Base-by-base conservation (phyloP, 805 yeast genomes). In the Ogataea thermomethanolica region DNA sequence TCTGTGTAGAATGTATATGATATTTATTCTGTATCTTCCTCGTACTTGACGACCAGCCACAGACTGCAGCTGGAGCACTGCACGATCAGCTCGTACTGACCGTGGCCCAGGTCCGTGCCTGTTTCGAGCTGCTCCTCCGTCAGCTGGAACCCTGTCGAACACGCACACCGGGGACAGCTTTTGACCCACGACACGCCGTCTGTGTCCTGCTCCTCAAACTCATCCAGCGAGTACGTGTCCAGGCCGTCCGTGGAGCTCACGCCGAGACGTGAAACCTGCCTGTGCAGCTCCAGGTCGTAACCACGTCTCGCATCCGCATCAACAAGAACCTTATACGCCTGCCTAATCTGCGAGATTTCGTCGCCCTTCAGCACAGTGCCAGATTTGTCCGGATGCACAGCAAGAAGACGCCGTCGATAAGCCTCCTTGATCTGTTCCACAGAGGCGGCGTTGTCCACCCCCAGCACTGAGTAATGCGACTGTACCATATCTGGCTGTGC, bases 11-110 rank as follows among this genome's bases (percentile, higher is more conserved):
- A 11, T 31, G 24, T 41, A 36, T 27, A 35, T 25, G 13, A 11
- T 26, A 33, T 34, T 33, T 26, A 31, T 26, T 57, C 59, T 6
- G 56, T 60, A 20, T 50, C 66, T 48, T 78, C 89, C 49, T 69
- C 77, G 54, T 81, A 86, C 48, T 70, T 72, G 2, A 91, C 89
- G 36, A 78, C 78, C 20, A 91, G 62, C 96, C 96, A 91, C 23
- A 89, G 58, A 58, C 95, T 85, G 59, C 98, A 91, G 24, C 84
- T 79, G 9, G 65, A 57, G 58, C 98, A 91, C 54, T 90, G 96
- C 0, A 86, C 78, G 15, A 86, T 69, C 1, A 90, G 71, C 47
- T 82, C 84, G 48, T 69, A 81, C 25, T 69, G 72, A 0, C 69
- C 70, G 26, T 66, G 64, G 2, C 43, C 49, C 3, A 43, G 33